Conservation (phyloP, 805 yeast genomes). For the Candida suzukii region DNA sequence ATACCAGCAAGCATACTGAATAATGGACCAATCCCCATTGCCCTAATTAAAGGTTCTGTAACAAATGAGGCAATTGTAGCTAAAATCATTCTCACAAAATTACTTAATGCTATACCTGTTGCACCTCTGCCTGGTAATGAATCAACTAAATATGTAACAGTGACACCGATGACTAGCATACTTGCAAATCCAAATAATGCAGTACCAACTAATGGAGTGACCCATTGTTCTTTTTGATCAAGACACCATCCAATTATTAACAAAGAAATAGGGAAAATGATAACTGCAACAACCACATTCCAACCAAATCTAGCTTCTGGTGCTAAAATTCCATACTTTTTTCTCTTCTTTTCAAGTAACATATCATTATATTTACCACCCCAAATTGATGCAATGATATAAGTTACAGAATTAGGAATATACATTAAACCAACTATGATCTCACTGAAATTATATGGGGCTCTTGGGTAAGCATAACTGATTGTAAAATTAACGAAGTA, state of each 20-base stretch:
- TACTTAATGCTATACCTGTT: slow-evolving; percentile 80
- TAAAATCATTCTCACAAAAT: slow-evolving; percentile 60
- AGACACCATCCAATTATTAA: slow-evolving; percentile 81
- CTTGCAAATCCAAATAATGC: slow-evolving; percentile 77
- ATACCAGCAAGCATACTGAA: slow-evolving; percentile 61
- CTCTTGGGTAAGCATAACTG: slow-evolving; percentile 49
- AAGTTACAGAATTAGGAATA: slow-evolving; percentile 78
- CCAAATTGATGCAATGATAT: slow-evolving; percentile 64
- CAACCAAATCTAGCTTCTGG: slow-evolving; percentile 79
- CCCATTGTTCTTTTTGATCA: slow-evolving; percentile 62
- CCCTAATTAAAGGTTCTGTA: slow-evolving; percentile 60
- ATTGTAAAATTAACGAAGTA: slow-evolving; percentile 74
- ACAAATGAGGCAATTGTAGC: slow-evolving; percentile 76
- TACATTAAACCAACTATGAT: slow-evolving; percentile 68
- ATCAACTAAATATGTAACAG: slow-evolving; percentile 76
- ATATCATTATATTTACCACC: slow-evolving; percentile 80
- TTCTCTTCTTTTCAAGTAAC: slow-evolving; percentile 40
- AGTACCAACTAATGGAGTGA: slow-evolving; percentile 73
- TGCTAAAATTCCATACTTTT: slow-evolving; percentile 54
- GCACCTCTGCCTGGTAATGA: slow-evolving; percentile 85
- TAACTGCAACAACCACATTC: slow-evolving; percentile 62
- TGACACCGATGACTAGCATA: slow-evolving; percentile 78
- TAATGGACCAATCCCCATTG: slow-evolving; percentile 66
- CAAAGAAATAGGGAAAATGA: slow-evolving; percentile 55
- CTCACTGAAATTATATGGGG: slow-evolving; percentile 65